Base-by-base conservation (phyloP, 108 stramenopile species). In the Discostella stelligeroides region DNA sequence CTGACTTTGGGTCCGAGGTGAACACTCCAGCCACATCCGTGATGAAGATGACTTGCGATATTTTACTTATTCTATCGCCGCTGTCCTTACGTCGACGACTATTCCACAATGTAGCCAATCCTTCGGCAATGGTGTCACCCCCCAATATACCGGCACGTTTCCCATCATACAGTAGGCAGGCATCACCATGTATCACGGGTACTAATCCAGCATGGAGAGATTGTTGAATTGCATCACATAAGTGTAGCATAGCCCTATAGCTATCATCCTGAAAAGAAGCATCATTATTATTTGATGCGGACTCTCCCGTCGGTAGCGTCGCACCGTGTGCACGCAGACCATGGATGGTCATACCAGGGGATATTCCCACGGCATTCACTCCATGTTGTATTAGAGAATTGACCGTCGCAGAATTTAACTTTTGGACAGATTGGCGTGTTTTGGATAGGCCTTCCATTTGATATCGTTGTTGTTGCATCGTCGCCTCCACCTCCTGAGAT, bases 101-200 rank as follows among this genome's bases (percentile, higher is more conserved):
- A 15, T 57, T 40, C 72, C 75, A 45, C 64, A 60, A 43, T 15
- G 76, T 72, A 13, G 70, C 86, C 29, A 93, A 60, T 7, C 75
- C 68, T 72, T 88, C 83, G 6, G 80, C 70, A 20, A 88, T 47
- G 6, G 84, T 86, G 63, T 92, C 88, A 10, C 92, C 89, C n/a
- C 85, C 75, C 56, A 90, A 45, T 23, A 90, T 90, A 0, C 87
- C 88, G 13, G 80, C 86, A 45, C 50, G 82, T 41, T 64, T 42
- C 0, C 47, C 40, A 14, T 79, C 72, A 39, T 85, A 85, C 74
- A 86, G 84, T 24, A 93, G 68, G 42, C 89, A 88, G 1, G 88
- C 92, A 86, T 93, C 92, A 9, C 92, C 92, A 76, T 93, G 92
- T 20, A 93, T 25, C 7, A 93, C 86, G 8, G 92, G 92, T 7